These are phyloP conservation scores for Xylariaceae sp. DNA, from an alignment of 2,329 filamentous ascomycete species.

Conservation along the genomic window DNA sequence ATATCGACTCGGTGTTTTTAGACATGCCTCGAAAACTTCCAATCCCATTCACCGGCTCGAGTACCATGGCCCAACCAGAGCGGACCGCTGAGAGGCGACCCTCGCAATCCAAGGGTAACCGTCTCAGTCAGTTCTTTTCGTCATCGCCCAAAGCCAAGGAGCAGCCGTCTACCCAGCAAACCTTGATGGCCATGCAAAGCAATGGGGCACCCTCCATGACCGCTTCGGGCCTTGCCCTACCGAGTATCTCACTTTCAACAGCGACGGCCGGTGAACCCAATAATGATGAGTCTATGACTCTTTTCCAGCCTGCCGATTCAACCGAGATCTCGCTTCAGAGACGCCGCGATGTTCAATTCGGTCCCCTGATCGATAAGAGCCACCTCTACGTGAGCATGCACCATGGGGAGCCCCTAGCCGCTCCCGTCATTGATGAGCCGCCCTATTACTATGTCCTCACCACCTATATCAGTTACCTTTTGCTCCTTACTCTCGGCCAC, in stretches of 20 bases:
- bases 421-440: conserved; percentile 91
- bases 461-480: conserved; percentile 97
- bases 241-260: conserved; percentile 90
- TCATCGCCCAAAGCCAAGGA: conserved; percentile 78
- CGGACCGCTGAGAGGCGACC: conserved; percentile 62
- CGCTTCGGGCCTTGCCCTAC: conserved; percentile 77
- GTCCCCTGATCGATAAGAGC: conserved; percentile 77
- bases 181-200: conserved; percentile 69
- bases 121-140: conserved; percentile 83
- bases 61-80: conserved; percentile 56
- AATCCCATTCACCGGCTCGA: conserved; percentile 61
- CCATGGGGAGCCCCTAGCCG: conserved; percentile 77
- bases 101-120: conserved; percentile 73
- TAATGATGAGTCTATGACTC: conserved; percentile 75
- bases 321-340: conserved; percentile 79
- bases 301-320: conserved; percentile 88
- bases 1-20: conserved; percentile 32
- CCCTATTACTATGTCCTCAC: conserved; percentile 97
- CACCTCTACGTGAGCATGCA: conserved; percentile 92
- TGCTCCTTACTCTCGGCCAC: conserved; percentile 94
- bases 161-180: conserved; percentile 68
- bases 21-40: conserved; percentile 66
- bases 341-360: conserved; percentile 88
- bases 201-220: conserved; percentile 69
- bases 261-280: conserved; percentile 76